Evolutionary conservation across 2,329 filamentous ascomycete species (phyloP).

Genomic region (Aspergillus oerlinghausenensis): DNA sequence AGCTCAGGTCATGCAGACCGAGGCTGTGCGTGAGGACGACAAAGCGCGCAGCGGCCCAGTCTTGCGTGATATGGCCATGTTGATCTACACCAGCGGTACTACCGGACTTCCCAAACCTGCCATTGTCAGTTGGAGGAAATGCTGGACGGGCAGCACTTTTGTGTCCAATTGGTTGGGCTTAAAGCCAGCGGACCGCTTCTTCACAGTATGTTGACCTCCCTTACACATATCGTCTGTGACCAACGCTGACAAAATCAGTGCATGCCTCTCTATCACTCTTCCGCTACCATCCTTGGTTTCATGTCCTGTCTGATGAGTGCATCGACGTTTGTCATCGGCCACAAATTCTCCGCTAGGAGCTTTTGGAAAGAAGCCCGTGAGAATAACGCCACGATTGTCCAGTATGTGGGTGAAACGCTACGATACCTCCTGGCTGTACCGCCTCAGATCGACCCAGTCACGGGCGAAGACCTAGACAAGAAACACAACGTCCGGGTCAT

Average conservation of each 20-base stretch:
- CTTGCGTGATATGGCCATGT: conserved; percentile 57
- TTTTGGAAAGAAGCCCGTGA: conserved; percentile 76
- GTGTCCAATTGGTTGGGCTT: conserved; percentile 54
- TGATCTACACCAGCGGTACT: conserved; percentile 84
- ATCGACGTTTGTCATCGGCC: conserved; percentile 66
- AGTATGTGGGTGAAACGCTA: conserved; percentile 85
- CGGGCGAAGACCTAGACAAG: conserved; percentile 65
- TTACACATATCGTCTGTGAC: neutral
- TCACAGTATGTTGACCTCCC: conserved; percentile 54
- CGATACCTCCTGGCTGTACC: conserved; percentile 71
- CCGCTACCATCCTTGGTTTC: conserved; percentile 68
- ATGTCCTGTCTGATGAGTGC: conserved; percentile 56
- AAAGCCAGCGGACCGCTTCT: conserved; percentile 63
- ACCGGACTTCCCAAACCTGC: conserved; percentile 79
- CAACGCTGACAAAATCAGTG: conserved; percentile 45
- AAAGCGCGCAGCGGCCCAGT: conserved; percentile 49
- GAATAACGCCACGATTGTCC: conserved; percentile 67
- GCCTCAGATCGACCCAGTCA: conserved; percentile 57
- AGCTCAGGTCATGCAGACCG: conserved; percentile 48
- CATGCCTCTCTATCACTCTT: conserved; percentile 87
- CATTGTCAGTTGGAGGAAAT: conserved; percentile 69
- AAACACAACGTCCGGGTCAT: conserved; percentile 69
- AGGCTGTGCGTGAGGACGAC: conserved; percentile 57
- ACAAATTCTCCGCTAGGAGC: conserved; percentile 69
- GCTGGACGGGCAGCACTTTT: conserved; percentile 51